Percentiles rank a stretch among this genome's conserved stretches.
Conservation (phyloP, 768 basidiomycete genomes). For the Suillus bovinus region DNA sequence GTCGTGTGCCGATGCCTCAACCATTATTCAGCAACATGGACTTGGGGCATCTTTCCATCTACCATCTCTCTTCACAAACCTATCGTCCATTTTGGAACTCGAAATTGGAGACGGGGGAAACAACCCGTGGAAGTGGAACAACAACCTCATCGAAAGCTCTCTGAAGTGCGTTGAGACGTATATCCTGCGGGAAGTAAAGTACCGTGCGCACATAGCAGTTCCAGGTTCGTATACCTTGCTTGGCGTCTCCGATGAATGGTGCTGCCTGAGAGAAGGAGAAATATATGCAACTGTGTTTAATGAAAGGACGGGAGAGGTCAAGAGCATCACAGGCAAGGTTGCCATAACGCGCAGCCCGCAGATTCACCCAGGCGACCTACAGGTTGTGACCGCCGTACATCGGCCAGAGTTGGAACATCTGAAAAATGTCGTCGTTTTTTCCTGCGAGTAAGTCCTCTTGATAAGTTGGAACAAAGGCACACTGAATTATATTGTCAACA, state of each 20-base stretch:
- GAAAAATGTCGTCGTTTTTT: constrained; percentile 50
- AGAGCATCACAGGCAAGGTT: constrained; percentile 37
- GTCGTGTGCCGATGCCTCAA: constrained; percentile 38
- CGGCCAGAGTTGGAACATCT: constrained; percentile 39
- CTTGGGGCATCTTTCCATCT: constrained; percentile 49
- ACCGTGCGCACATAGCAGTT: constrained; percentile 49
- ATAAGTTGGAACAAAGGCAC: background rate
- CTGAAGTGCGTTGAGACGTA: constrained; percentile 43
- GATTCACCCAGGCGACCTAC: constrained; percentile 52
- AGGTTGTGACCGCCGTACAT: constrained; percentile 44
- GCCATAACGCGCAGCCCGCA: constrained; percentile 52
- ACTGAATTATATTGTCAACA: background rate
- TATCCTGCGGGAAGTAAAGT: constrained; percentile 51
- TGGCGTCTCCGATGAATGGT: constrained; percentile 53
- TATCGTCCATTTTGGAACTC: constrained; percentile 34
- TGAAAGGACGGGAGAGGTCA: constrained; percentile 26
- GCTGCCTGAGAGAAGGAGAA: constrained; percentile 45
- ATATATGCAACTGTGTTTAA: constrained; percentile 46
- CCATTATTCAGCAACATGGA: constrained; percentile 43
- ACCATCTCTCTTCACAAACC: constrained; percentile 41
- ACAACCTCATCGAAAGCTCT: constrained; percentile 37
- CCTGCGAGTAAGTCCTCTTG: constrained; percentile 37
- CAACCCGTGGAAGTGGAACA: constrained; percentile 19
- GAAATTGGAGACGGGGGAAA: constrained; percentile 20
- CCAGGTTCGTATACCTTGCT: constrained; percentile 51